These are phyloP conservation scores for Microthyrium microscopicum DNA, from an alignment of 2,329 filamentous ascomycete genomes.

Conservation along the genomic window DNA sequence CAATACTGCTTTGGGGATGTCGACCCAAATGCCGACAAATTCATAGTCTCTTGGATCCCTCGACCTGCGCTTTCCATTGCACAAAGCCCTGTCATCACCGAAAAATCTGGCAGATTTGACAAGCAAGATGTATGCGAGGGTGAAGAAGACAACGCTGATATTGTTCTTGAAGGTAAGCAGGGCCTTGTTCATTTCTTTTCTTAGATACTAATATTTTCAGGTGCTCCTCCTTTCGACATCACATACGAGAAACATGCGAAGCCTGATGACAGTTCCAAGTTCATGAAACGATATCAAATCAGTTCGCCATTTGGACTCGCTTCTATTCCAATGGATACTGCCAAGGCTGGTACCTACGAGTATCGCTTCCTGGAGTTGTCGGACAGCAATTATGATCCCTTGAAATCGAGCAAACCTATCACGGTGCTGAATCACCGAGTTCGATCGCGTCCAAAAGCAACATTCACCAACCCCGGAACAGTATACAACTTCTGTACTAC, in stretches of 20 bases:
- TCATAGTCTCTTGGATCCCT: conserved; percentile 72
- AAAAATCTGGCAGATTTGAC: conserved; percentile 39
- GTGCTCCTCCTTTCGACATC: conserved; percentile 64
- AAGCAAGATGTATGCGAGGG: conserved; percentile 86
- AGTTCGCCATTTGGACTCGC: conserved; percentile 62
- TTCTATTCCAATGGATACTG: conserved; percentile 72
- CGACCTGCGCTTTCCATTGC: conserved; percentile 56
- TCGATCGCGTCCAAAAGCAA: conserved; percentile 64
- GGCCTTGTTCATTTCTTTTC: conserved; percentile 6
- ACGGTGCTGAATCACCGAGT: conserved; percentile 67
- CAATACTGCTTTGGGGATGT: conserved; percentile 67
- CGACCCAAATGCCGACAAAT: conserved; percentile 54
- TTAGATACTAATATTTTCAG: conserved; percentile 26
- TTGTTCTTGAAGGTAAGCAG: conserved; percentile 61
- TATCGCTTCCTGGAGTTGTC: conserved; percentile 74
- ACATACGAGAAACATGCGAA: conserved; percentile 67
- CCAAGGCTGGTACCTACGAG: conserved; percentile 63
- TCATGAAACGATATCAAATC: conserved; percentile 51
- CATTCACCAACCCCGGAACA: conserved; percentile 72
- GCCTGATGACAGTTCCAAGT: conserved; percentile 46
- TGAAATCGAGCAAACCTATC: conserved; percentile 46
- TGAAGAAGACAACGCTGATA: conserved; percentile 75
- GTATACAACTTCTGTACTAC: conserved; percentile 84
- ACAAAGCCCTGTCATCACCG: conserved; percentile 42
- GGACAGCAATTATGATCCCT: conserved; percentile 71